Evolutionary conservation across 495 filamentous ascomycete species (phyloP).

Genomic region (Penicillium egyptiacum): DNA sequence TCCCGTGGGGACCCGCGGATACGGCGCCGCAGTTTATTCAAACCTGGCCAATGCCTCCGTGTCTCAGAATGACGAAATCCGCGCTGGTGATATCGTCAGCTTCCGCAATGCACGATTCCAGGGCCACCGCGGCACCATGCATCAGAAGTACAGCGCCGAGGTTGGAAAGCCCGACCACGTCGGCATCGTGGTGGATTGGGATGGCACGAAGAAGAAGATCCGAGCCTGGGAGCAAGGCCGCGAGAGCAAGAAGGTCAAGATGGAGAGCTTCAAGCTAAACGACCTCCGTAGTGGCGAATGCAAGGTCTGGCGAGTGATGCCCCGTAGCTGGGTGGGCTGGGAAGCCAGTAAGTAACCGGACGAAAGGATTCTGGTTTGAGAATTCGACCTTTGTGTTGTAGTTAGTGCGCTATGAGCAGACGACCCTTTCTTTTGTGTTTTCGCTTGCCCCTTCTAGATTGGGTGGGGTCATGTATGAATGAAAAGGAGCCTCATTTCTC

Average conservation of each 20-base stretch:
- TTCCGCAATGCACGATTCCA: constrained; percentile 95
- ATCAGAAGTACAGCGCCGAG: constrained; percentile 86
- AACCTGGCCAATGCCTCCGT: constrained; percentile 93
- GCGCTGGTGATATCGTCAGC: constrained; percentile 88
- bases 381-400: neutral
- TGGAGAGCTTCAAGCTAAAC: constrained; percentile 89
- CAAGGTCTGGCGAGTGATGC: constrained; percentile 96
- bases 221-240: constrained; percentile 92
- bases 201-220: constrained; percentile 98
- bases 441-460: constrained; percentile 19
- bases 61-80: constrained; percentile 89
- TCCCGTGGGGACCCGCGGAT: constrained; percentile 82
- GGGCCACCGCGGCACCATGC: constrained; percentile 92
- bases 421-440: constrained; percentile 15
- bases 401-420: constrained; percentile 14
- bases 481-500: constrained; percentile 17
- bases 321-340: constrained; percentile 90
- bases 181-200: constrained; percentile 96
- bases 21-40: constrained; percentile 87
- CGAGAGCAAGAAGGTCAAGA: constrained; percentile 90
- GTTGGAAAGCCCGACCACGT: constrained; percentile 94
- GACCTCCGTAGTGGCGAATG: constrained; percentile 93
- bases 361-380: constrained; percentile 14
- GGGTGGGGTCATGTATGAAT: constrained; percentile 26
- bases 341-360: constrained; percentile 42